These are phyloP conservation scores for Vanrija sp. DNA, from an alignment of 1,284 basidiomycete species.

Conservation along the genomic window DNA sequence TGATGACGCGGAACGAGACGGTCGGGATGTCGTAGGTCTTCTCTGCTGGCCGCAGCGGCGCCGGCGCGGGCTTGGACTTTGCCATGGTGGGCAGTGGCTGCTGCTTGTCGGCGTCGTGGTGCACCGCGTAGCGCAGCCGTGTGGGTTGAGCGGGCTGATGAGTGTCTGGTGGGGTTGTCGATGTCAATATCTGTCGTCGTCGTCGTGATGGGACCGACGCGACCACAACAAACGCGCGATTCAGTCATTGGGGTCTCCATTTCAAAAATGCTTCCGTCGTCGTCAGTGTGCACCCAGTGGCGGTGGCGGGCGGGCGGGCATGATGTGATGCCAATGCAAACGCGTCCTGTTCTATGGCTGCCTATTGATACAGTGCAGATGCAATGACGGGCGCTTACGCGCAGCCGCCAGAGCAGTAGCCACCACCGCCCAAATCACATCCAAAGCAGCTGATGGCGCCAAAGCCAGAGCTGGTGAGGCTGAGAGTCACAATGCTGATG, in stretches of 20 bases:
- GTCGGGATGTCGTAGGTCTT: conserved; percentile 40
- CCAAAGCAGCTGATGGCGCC: conserved; percentile 73
- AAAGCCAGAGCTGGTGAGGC: conserved; percentile 69
- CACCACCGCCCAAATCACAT: conserved; percentile 63
- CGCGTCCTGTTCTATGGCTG: background rate
- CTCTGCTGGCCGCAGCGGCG: conserved; percentile 13
- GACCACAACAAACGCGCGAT: background rate
- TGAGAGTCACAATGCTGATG: conserved; percentile 72
- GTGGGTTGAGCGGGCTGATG: background rate
- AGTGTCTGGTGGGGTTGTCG: background rate
- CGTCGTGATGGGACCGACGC: too few relatives aligned
- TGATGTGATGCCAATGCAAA: too few relatives aligned
- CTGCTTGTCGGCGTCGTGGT: too few relatives aligned
- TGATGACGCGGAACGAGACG: conserved; percentile 44
- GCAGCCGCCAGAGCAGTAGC: conserved; percentile 48
- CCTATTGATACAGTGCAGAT: too few relatives aligned
- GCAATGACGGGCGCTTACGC: too few relatives aligned
- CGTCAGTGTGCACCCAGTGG: too few relatives aligned
- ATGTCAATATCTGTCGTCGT: too few relatives aligned
- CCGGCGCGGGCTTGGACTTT: too few relatives aligned
- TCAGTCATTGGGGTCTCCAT: background rate
- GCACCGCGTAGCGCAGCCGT: background rate
- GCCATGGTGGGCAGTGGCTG: too few relatives aligned
- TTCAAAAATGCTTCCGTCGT: too few relatives aligned
- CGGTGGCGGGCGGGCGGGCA: too few relatives aligned